A percentile compares a stretch with the other conserved stretches of the same genome.
Conservation (phyloP, 2,329 filamentous ascomycete genomes). For the Cytospora piceae region DNA sequence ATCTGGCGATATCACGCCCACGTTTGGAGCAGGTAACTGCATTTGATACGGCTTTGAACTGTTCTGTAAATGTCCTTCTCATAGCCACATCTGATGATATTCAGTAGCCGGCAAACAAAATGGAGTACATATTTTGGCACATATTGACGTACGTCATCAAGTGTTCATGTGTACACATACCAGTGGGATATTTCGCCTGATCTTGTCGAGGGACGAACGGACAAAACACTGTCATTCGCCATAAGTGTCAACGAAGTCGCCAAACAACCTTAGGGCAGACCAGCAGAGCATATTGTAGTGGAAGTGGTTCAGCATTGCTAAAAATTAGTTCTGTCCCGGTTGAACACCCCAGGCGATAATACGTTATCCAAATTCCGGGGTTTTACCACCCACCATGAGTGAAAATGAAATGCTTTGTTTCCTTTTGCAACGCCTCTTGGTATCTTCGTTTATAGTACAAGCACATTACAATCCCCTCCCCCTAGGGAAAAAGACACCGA, state of each 20-base stretch:
- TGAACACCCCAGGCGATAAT: not conserved
- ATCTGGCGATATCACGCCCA: too few species aligned
- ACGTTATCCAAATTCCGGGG: not conserved
- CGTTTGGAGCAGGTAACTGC: not conserved
- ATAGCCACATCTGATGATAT: not conserved
- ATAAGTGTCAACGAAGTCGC: not conserved
- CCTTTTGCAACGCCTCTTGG: slow-evolving; percentile 10
- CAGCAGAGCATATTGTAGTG: not conserved
- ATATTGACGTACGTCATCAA: not conserved
- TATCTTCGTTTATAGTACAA: slow-evolving; percentile 19
- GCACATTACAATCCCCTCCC: not conserved
- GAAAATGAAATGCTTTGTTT: not conserved
- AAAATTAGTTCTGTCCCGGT: not conserved
- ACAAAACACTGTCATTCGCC: not conserved
- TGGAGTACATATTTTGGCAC: not conserved
- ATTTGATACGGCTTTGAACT: not conserved
- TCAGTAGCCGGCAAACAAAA: not conserved
- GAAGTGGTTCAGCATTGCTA: not conserved
- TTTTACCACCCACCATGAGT: not conserved
- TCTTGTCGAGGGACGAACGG: not conserved
- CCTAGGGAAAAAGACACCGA: not conserved
- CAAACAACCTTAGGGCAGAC: not conserved
- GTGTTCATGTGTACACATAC: not conserved
- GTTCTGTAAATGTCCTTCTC: not conserved
- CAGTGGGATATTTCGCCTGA: too few species aligned